phyloP scores from a whole-genome alignment of 495 filamentous ascomycete genomes.

The Friedmanniomyces endolithicus region DNA sequence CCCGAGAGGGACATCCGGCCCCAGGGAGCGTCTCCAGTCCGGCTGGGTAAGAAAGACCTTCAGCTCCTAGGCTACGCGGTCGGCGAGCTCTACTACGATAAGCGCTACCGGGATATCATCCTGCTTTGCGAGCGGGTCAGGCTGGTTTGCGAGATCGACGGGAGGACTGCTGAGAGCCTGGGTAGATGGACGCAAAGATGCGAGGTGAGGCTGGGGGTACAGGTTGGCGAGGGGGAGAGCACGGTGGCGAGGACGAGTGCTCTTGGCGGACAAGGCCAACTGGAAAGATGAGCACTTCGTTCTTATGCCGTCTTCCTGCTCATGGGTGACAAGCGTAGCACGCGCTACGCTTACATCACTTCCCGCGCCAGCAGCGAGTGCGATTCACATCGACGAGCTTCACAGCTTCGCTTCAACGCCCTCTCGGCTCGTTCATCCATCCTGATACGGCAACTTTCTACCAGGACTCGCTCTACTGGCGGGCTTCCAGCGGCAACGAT shows the following conservation, averaged over 20 bases:
- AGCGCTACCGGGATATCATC: constrained; percentile 1
- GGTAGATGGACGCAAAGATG: constrained; percentile 9
- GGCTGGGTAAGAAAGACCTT: constrained; percentile 14
- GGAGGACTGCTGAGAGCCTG: constrained; percentile 3
- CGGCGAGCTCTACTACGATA: constrained; percentile 18
- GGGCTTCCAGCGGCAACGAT: constrained; percentile 5
- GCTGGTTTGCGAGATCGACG: constrained; percentile 5
- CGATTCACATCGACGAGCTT: neutral
- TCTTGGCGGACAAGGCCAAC: neutral
- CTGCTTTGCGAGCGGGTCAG: constrained; percentile 7
- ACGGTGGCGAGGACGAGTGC: neutral
- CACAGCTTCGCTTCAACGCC: neutral
- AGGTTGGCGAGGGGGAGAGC: neutral
- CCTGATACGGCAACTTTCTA: constrained; percentile 17
- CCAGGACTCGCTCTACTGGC: constrained; percentile 20
- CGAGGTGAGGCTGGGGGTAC: neutral
- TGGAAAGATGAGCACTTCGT: neutral
- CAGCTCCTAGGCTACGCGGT: constrained; percentile 16
- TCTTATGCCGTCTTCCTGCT: neutral
- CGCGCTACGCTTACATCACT: neutral
- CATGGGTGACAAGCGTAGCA: neutral
- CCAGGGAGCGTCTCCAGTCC: neutral
- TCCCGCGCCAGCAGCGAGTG: neutral
- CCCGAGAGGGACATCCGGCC: neutral
- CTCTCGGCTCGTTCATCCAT: neutral